These are phyloP conservation scores for Lojkania enalia DNA, from an alignment of 2,329 filamentous ascomycete species.

Conservation along the genomic window DNA sequence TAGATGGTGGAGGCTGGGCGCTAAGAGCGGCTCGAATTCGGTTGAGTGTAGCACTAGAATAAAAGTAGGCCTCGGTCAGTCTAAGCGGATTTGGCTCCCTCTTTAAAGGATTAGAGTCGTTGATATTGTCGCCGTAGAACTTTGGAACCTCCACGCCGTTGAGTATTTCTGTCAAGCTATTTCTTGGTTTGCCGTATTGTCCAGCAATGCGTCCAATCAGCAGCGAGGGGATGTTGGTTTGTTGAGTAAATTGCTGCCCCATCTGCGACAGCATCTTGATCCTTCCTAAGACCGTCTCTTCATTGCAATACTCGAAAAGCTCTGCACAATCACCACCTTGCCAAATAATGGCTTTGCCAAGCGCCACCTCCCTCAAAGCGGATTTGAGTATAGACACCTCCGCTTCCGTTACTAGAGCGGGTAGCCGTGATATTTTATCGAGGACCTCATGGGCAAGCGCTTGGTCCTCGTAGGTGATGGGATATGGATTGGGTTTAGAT, in stretches of 20 bases:
- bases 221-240: slow-evolving; percentile 77
- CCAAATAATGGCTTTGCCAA: slow-evolving; percentile 88
- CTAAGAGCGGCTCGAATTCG: slow-evolving; percentile 90
- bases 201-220: slow-evolving; percentile 95
- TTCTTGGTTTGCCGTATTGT: slow-evolving; percentile 95
- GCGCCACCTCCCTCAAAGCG: slow-evolving; percentile 80
- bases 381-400: slow-evolving; percentile 81
- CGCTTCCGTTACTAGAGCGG: slow-evolving; percentile 76
- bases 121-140: slow-evolving; percentile 94
- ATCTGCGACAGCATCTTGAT: slow-evolving; percentile 96
- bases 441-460: no score
- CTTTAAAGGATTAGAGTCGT: slow-evolving; percentile 78
- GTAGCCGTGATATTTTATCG: slow-evolving; percentile 71
- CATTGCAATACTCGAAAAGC: slow-evolving; percentile 93
- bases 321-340: slow-evolving; percentile 98
- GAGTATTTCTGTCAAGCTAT: slow-evolving; percentile 80
- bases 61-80: slow-evolving; percentile 89
- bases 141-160: slow-evolving; percentile 81
- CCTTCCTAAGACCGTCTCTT: slow-evolving; percentile 88
- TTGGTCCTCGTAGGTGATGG: no score
- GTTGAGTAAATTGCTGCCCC: slow-evolving; percentile 94
- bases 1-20: no score
- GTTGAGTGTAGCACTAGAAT: slow-evolving; percentile 92
- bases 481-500: no score
- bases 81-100: slow-evolving; percentile 79